Conservation (phyloP, 2,329 filamentous ascomycete genomes). For the Colletotrichum paranaense region DNA sequence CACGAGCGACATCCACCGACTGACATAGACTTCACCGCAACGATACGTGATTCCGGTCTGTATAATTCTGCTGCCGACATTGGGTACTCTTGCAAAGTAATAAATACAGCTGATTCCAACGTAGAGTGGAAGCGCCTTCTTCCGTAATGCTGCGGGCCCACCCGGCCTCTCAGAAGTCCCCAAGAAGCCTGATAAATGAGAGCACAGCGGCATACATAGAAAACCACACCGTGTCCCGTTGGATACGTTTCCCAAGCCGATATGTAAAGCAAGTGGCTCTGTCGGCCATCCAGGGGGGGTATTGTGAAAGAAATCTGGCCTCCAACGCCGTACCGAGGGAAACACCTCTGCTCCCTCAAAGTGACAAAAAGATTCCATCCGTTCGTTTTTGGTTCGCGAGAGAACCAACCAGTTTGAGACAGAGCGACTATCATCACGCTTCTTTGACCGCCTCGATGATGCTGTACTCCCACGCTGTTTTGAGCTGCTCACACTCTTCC, state of each 20-base stretch:
- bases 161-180: not conserved
- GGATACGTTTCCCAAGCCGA: not conserved
- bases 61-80: not conserved
- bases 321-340: conserved; percentile 25
- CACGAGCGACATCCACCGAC: too few species aligned
- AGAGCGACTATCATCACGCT: conserved; percentile 36
- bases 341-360: conserved; percentile 3
- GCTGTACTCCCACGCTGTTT: conserved; percentile 70
- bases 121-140: not conserved
- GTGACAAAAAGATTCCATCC: not conserved
- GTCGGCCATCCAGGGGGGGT: conserved; percentile 15
- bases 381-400: not conserved
- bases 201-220: conserved; percentile 7
- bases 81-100: conserved; percentile 8
- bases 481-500: conserved; percentile 64
- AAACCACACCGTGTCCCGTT: not conserved
- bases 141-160: not conserved
- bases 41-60: not conserved
- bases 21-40: not conserved
- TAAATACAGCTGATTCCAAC: conserved; percentile 15
- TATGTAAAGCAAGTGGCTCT: conserved; percentile 11
- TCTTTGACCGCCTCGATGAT: conserved; percentile 67
- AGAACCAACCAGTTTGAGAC: conserved; percentile 12
- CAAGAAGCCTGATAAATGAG: conserved; percentile 23
- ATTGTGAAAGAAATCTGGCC: conserved; percentile 31